Base-by-base conservation (phyloP, 2,329 filamentous ascomycete species). In the Thyridium curvatum region DNA sequence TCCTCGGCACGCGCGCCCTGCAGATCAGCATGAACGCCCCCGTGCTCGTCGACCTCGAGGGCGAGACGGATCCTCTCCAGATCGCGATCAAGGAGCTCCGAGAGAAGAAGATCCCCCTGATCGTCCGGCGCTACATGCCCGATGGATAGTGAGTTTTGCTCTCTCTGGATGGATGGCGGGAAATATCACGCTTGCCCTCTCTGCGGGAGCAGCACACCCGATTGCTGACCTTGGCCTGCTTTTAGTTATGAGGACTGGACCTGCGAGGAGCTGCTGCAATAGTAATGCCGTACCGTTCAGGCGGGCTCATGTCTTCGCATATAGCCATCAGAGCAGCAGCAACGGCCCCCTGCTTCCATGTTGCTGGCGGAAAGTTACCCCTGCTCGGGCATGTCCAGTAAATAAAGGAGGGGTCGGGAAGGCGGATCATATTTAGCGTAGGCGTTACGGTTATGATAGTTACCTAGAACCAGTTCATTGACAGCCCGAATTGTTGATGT, bases 1-100 rank as follows among this genome's bases (percentile, higher is more conserved):
- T 98, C 43, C 68, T 98, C 47, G 93, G 93, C 35, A 97, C 93
- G 31, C 77, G 93, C 50, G 93, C 93, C 31, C 65, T 97, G 58
- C 93, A 98, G 66, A 97, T 98, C 58, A 94, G 93, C 69, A 94
- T 96, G 83, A 97, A 97, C 62, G 93, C 93, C 42, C 93, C 93
- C 3, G 90, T 97, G 21, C 75, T 98, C 34, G 93, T 98, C 38
- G 93, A 98, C 59, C 77, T 96, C 28, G 93, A 97, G 64, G 93
- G 93, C 56, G 91, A 97, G 72, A 97, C 93, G 37, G 93, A 98
- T 68, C 93, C 93, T 33, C 72, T 98, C 40, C 89, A 96, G 65
- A 97, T 98, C 59, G 93, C 93, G 17, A 86, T 96, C 63, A 97
- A 97, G 69, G 93, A 98, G 68, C 72, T 98, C 60, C 81, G 87